A percentile compares a stretch with the other conserved stretches of the same genome.
Conservation (phyloP, 805 yeast species). For the Wickerhamiella alocasiicola region DNA sequence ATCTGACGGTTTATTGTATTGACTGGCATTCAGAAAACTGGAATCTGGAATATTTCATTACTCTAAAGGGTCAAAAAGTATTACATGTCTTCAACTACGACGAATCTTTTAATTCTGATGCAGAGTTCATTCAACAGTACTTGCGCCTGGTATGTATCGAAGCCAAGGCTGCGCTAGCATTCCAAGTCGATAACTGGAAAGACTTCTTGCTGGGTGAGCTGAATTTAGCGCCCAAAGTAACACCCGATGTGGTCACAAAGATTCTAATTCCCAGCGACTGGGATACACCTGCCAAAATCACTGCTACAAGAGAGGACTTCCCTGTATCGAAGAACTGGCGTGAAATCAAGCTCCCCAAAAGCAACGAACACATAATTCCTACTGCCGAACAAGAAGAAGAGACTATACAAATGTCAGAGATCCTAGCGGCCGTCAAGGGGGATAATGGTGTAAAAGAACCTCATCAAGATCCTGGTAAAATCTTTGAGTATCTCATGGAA, state of each 20-base stretch:
- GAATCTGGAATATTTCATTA: constrained; percentile 1
- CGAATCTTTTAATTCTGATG: constrained; percentile 6
- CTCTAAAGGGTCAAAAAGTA: neutral
- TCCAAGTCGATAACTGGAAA: constrained; percentile 1
- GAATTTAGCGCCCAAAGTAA: neutral
- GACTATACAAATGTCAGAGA: constrained; percentile 1
- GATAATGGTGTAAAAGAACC: neutral
- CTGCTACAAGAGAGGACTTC: constrained; percentile 17
- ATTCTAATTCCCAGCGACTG: constrained; percentile 11
- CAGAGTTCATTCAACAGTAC: constrained; percentile 12
- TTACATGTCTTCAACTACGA: constrained; percentile 7
- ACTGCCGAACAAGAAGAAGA: neutral
- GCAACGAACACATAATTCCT: constrained; percentile 1
- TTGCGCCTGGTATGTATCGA: constrained; percentile 6
- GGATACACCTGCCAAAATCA: constrained; percentile 16
- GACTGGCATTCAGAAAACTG: constrained; percentile 4
- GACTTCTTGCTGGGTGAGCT: constrained; percentile 6
- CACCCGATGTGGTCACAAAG: constrained; percentile 1
- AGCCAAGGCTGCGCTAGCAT: constrained; percentile 6
- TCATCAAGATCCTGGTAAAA: neutral
- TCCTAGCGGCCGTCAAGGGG: constrained; percentile 5
- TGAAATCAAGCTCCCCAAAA: constrained; percentile 2
- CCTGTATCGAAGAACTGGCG: constrained; percentile 11
- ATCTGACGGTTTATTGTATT: constrained; percentile 2
- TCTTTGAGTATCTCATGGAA: constrained; percentile 1